A percentile compares a stretch with the other conserved stretches of the same genome.
Evolutionary conservation across 1,139 yeast species (phyloP).

Genomic region (Zygosaccharomyces sapae): DNA sequence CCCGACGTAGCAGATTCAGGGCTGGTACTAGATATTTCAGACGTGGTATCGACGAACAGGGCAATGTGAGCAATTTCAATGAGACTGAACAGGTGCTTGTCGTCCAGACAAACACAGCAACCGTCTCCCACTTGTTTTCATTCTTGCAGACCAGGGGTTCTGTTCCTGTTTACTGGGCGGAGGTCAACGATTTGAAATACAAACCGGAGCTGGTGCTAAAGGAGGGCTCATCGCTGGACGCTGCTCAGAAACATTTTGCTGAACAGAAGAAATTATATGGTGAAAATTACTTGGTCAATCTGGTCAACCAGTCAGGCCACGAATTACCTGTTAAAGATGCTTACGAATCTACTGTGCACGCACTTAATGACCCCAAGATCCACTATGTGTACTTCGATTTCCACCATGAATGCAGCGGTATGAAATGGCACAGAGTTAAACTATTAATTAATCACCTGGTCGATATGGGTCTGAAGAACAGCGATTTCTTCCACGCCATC

Average conservation of each 20-base stretch:
- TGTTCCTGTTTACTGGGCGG: constrained; percentile 97
- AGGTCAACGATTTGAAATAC: constrained; percentile 80
- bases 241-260: constrained; percentile 73
- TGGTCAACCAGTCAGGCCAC: constrained; percentile 92
- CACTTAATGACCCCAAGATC: constrained; percentile 53
- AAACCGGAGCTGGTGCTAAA: constrained; percentile 77
- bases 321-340: constrained; percentile 85
- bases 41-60: constrained; percentile 80
- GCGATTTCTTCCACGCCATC: constrained; percentile 59
- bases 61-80: constrained; percentile 89
- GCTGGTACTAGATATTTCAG: constrained; percentile 98
- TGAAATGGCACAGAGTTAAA: constrained; percentile 90
- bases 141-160: constrained; percentile 92
- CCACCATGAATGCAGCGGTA: constrained; percentile 93
- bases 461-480: constrained; percentile 57
- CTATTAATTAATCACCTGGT: constrained; percentile 65
- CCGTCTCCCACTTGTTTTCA: constrained; percentile 49
- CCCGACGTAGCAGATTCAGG: constrained; percentile 75
- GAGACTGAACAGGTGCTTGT: constrained; percentile 89
- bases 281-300: constrained; percentile 75
- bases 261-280: constrained; percentile 71
- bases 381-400: constrained; percentile 88
- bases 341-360: constrained; percentile 70
- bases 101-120: constrained; percentile 38
- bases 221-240: constrained; percentile 47